Evolutionary conservation across 1,284 basidiomycete genomes (phyloP), one percentile per base, ranked within the genome.

Genomic region (Moniliophthora roreri): DNA sequence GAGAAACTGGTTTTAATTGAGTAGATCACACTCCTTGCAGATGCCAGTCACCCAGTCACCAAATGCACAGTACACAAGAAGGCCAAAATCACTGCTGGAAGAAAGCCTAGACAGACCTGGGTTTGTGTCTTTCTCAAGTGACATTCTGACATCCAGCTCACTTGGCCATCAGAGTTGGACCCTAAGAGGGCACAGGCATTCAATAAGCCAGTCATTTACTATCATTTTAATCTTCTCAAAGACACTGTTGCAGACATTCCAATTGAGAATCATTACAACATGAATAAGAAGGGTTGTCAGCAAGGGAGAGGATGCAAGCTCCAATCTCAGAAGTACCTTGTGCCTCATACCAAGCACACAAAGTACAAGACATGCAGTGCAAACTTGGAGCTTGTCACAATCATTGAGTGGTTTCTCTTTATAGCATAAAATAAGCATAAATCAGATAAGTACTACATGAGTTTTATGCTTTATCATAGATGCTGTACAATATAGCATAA

Each of bases 211-310:
- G 53, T 51, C 5, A 63, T 70, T 8, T 48, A 59, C 3, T 5
- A 57, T 10, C 58, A 66, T 51, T 69, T 69, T 48, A 23, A 58
- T 4, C 26, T 54, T 6, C 56, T 69, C 0, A 24, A 46, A 7
- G 24, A 55, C 2, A 9, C 56, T 3, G 39, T 67, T 13, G 54
- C 63, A 10, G 51, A 60, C 18, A 71, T 75, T 38, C 69, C 69
- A 0, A 53, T 60, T 20, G 57, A 68, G 42, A 73, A 76, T 50
- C 54, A 70, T 23, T 76, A 68, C 50, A 77, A 77, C 53, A 69
- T 73, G 65, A 70, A 75, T 53, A 65, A 74, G 57, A 74, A 69
- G 54, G 70, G 69, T 1, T 55, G 60, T 51, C 72, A 74, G 52
- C 52, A 61, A 8, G 67, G 69, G 15, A 68, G 68, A 8, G 70